A percentile compares a stretch with the other conserved stretches of the same genome.
These are phyloP conservation scores for Allantophomopsis cytisporea DNA, from an alignment of 2,329 filamentous ascomycete species.

Conservation along the genomic window DNA sequence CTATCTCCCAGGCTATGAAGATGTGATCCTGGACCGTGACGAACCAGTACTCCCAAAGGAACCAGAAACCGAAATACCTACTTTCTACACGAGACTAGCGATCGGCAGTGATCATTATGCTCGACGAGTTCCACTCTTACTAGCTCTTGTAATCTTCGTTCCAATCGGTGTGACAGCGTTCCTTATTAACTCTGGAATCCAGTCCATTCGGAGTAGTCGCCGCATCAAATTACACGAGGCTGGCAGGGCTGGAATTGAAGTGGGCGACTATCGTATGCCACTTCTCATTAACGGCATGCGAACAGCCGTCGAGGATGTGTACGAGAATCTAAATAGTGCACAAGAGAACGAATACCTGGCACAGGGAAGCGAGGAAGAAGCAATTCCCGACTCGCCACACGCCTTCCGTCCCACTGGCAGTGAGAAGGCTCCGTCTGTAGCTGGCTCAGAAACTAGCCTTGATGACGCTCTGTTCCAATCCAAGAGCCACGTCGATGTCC, in stretches of 20 bases:
- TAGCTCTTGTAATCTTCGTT: constrained; percentile 55
- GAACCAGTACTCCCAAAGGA: constrained; percentile 40
- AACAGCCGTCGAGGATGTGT: constrained; percentile 51
- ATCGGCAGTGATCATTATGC: constrained; percentile 18
- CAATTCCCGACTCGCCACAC: not conserved
- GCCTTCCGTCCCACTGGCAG: not conserved
- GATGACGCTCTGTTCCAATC: not conserved
- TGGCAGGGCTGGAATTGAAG: constrained; percentile 52
- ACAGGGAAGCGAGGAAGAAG: constrained; percentile 35
- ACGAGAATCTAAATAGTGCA: constrained; percentile 56
- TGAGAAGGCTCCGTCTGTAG: constrained; percentile 6
- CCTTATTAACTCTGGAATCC: constrained; percentile 61
- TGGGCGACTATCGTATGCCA: constrained; percentile 62
- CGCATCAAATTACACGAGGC: constrained; percentile 67
- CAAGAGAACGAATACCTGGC: constrained; percentile 61
- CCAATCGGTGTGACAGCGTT: constrained; percentile 61
- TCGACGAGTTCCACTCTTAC: constrained; percentile 42
- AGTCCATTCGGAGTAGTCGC: constrained; percentile 60
- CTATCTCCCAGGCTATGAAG: constrained; percentile 59
- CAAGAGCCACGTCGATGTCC: constrained; percentile 21
- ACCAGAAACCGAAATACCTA: constrained; percentile 14
- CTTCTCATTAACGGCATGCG: constrained; percentile 64
- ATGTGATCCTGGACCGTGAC: constrained; percentile 61
- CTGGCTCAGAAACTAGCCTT: not conserved
- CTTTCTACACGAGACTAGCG: constrained; percentile 10